These are phyloP conservation scores for Detonula confervacea DNA, from an alignment of 352 stramenopile species.

Conservation along the genomic window DNA sequence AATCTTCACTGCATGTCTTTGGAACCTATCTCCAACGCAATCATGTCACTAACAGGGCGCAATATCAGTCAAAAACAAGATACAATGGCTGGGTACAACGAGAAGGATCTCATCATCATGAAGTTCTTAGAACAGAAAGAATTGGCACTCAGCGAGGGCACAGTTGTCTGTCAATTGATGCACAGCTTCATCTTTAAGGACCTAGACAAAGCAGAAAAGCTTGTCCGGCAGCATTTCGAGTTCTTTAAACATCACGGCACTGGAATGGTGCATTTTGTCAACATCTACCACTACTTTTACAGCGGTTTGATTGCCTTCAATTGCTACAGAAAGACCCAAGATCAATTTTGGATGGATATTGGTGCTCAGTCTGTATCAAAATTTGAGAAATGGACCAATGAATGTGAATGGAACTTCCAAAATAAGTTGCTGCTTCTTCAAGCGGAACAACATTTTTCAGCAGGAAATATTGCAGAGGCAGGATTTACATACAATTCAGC, in stretches of 20 bases:
- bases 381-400: conserved; percentile 22
- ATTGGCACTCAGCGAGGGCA: too few relatives aligned
- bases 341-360: conserved; percentile 28
- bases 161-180: conserved; percentile 27
- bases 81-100: neutral
- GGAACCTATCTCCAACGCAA: too few relatives aligned
- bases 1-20: neutral
- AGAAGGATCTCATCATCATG: neutral
- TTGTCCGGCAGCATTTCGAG: conserved; percentile 20
- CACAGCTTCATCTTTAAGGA: conserved; percentile 33
- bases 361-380: conserved; percentile 16
- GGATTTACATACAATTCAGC: conserved; percentile 15
- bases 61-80: neutral
- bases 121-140: conserved; percentile 26
- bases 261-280: conserved; percentile 15
- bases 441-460: conserved; percentile 24
- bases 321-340: conserved; percentile 15
- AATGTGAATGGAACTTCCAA: conserved; percentile 42
- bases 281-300: conserved; percentile 30
- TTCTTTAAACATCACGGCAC: conserved; percentile 23
- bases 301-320: conserved; percentile 35
- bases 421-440: conserved; percentile 25
- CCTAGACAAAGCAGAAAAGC: conserved; percentile 5
- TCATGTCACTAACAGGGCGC: too few relatives aligned
- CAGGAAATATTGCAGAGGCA: conserved; percentile 1